Evolutionary conservation across 352 stramenopile genomes (phyloP).

Genomic region (Phytophthora europaea): DNA sequence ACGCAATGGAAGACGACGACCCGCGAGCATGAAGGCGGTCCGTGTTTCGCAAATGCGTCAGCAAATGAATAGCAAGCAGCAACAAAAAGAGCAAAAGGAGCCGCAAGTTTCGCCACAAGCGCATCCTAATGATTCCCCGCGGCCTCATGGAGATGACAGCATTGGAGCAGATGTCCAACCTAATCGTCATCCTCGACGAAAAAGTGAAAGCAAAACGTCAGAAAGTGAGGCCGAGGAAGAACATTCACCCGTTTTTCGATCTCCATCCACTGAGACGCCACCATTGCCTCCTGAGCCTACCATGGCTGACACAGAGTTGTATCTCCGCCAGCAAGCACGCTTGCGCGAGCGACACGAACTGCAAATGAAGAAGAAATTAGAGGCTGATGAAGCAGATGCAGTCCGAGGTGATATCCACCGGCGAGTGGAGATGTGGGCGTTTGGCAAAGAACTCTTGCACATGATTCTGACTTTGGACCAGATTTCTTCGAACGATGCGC

Average conservation of each 20-base stretch:
- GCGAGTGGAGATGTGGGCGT: conserved; percentile 86
- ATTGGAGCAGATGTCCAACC: conserved; percentile 40
- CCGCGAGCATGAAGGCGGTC: conserved; percentile 85
- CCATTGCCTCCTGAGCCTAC: conserved; percentile 80
- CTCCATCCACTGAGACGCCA: conserved; percentile 40
- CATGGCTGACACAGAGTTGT: conserved; percentile 77
- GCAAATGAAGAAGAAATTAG: conserved; percentile 83
- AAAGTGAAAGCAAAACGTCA: conserved; percentile 67
- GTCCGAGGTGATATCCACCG: conserved; percentile 82
- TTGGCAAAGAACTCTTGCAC: conserved; percentile 83
- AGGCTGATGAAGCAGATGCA: conserved; percentile 83
- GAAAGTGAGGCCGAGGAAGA: conserved; percentile 66
- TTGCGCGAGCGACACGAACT: conserved; percentile 84
- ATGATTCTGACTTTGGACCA: conserved; percentile 90
- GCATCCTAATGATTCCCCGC: conserved; percentile 33
- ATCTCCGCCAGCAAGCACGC: conserved; percentile 84
- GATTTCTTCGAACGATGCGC: conserved; percentile 75
- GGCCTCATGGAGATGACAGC: conserved; percentile 40
- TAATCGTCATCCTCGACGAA: conserved; percentile 42
- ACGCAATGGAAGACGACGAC: conserved; percentile 70
- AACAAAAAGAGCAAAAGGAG: conserved; percentile 57
- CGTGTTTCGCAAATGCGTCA: conserved; percentile 88
- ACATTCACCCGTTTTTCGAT: conserved; percentile 13
- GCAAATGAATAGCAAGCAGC: conserved; percentile 81
- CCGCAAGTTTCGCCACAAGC: conserved; percentile 12